Conservation (phyloP, 257 asterid species). For the Prunella vulgaris region DNA sequence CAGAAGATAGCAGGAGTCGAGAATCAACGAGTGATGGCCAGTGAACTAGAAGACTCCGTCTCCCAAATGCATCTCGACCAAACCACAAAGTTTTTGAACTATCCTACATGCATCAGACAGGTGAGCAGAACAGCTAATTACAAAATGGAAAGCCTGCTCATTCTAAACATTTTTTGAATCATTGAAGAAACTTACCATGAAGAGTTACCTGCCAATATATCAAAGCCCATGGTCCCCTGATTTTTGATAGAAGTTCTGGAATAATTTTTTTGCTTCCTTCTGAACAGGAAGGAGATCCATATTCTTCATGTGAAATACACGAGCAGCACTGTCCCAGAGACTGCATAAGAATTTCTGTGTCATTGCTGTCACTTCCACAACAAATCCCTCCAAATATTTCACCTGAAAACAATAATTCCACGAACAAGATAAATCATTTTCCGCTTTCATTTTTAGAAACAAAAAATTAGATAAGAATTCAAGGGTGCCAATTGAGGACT, state of each 20-base stretch:
- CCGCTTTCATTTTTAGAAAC: not conserved
- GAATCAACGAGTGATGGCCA: constrained; percentile 82
- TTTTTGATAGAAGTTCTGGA: constrained; percentile 70
- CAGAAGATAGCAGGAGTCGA: constrained; percentile 82
- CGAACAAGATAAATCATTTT: not conserved
- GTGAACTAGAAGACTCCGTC: constrained; percentile 94
- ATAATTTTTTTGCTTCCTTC: constrained; percentile 40
- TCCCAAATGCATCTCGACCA: constrained; percentile 96
- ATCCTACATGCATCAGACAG: constrained; percentile 46
- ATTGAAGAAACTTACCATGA: constrained; percentile 67
- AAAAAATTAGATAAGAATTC: not conserved
- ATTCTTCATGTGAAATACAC: constrained; percentile 39
- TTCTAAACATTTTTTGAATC: constrained; percentile 19
- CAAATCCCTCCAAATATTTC: constrained; percentile 84
- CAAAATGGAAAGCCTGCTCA: not conserved
- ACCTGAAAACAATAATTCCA: constrained; percentile 40
- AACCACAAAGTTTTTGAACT: constrained; percentile 86
- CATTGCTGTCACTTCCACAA: constrained; percentile 51
- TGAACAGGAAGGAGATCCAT: constrained; percentile 32
- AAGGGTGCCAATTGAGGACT: not conserved
- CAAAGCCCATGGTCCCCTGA: constrained; percentile 97
- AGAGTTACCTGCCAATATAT: constrained; percentile 97
- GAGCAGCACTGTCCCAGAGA: constrained; percentile 56
- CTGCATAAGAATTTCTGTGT: constrained; percentile 76
- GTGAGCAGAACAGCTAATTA: constrained; percentile 22